Percentiles rank a stretch among this genome's conserved stretches.
Evolutionary conservation across 768 basidiomycete genomes (phyloP).

Genomic region (Pulveroboletus frians): DNA sequence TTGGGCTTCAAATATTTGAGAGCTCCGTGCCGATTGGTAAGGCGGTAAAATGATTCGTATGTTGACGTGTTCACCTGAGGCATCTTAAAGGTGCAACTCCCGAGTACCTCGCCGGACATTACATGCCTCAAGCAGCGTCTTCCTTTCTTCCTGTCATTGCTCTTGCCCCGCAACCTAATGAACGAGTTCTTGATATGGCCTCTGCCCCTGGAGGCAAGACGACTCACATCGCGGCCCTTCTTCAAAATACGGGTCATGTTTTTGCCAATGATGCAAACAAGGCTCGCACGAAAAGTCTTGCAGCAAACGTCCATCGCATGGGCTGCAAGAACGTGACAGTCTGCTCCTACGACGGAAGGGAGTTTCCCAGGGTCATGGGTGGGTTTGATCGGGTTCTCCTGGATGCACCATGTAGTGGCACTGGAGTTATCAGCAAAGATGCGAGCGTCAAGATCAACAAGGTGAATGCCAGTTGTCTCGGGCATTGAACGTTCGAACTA

Average conservation of each 20-base stretch:
- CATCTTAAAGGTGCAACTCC: constrained; percentile 74
- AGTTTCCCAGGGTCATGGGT: constrained; percentile 98
- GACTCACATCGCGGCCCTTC: constrained; percentile 92
- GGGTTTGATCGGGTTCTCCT: constrained; percentile 96
- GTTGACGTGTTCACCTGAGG: not conserved
- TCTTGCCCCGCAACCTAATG: constrained; percentile 85
- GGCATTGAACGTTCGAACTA: constrained; percentile 4
- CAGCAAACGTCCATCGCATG: constrained; percentile 92
- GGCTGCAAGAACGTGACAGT: constrained; percentile 98
- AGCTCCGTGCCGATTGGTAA: constrained; percentile 88
- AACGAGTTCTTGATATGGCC: constrained; percentile 96
- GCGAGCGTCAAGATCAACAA: constrained; percentile 97
- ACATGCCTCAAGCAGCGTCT: constrained; percentile 98
- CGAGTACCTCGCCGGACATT: constrained; percentile 97
- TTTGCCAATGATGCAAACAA: constrained; percentile 98
- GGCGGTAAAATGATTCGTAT: constrained; percentile 1
- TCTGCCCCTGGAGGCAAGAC: constrained; percentile 98
- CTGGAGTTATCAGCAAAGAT: constrained; percentile 98
- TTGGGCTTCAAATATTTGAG: constrained; percentile 98
- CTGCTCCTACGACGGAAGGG: constrained; percentile 94
- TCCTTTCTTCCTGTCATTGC: constrained; percentile 99
- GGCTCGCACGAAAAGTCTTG: constrained; percentile 89
- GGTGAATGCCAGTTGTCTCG: constrained; percentile 40
- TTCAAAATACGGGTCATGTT: constrained; percentile 96
- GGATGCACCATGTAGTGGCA: constrained; percentile 97